Evolutionary conservation across 169 alveolate species (phyloP).

Genomic region (Cryptosporidium muris): DNA sequence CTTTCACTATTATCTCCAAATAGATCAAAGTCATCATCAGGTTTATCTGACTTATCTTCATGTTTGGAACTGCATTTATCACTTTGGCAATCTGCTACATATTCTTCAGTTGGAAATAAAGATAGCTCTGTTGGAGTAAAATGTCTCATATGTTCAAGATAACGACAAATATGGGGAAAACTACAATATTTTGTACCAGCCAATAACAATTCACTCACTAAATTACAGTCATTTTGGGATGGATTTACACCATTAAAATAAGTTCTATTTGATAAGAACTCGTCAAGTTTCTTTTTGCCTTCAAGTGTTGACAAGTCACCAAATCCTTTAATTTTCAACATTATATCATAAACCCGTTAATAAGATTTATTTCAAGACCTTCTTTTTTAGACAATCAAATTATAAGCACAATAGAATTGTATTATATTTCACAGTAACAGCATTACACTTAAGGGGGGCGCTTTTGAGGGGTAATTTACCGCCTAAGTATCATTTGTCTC

Average conservation of each 20-base stretch:
- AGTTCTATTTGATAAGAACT: conserved; percentile 59
- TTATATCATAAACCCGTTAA: not conserved
- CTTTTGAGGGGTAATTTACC: no score
- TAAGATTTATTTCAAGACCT: no score
- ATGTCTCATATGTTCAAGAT: conserved; percentile 27
- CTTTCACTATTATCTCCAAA: conserved; percentile 75
- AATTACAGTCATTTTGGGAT: conserved; percentile 60
- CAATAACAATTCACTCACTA: conserved; percentile 6
- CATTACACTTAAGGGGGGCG: no score
- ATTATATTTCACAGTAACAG: no score
- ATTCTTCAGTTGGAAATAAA: conserved; percentile 48
- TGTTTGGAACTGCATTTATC: not conserved
- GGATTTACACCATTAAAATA: conserved; percentile 54
- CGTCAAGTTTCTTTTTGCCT: conserved; percentile 41
- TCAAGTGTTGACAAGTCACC: conserved; percentile 60
- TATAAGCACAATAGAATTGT: no score
- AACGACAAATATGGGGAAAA: conserved; percentile 30
- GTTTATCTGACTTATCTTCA: conserved; percentile 31
- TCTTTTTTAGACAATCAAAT: no score
- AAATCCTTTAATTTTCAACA: conserved; percentile 24
- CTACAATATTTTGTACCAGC: conserved; percentile 21
- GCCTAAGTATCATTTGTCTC: no score
- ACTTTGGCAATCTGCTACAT: not conserved
- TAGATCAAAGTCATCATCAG: conserved; percentile 73
- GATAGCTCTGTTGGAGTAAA: conserved; percentile 9